phyloP scores from a whole-genome alignment of 805 yeast genomes.

The Ogataea parapolymorpha region DNA sequence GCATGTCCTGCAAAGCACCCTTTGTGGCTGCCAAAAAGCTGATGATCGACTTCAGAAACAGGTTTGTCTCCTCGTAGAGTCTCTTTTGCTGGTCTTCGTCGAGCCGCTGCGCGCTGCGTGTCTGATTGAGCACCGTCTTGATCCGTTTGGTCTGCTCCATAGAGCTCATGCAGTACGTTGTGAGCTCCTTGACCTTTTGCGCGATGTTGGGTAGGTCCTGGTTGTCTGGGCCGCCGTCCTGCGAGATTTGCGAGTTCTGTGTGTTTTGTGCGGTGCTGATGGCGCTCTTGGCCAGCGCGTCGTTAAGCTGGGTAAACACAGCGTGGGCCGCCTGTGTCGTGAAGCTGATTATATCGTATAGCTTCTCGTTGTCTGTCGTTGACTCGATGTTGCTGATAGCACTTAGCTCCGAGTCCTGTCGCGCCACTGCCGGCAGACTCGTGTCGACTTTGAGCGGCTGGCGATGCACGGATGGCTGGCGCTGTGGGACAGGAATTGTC shows the following conservation, averaged over 20 bases:
- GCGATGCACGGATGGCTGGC: conserved; percentile 19
- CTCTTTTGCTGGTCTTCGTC: conserved; percentile 52
- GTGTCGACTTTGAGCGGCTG: conserved; percentile 29
- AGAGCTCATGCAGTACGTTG: conserved; percentile 71
- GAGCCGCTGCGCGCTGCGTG: conserved; percentile 32
- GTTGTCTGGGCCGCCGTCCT: conserved; percentile 25
- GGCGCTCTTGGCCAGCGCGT: conserved; percentile 65
- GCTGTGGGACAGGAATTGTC: conserved; percentile 12
- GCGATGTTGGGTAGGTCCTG: conserved; percentile 39
- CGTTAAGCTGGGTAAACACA: conserved; percentile 72
- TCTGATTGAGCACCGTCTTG: conserved; percentile 48
- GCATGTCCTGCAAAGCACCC: conserved; percentile 74
- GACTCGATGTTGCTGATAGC: conserved; percentile 13
- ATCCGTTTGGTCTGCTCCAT: conserved; percentile 77
- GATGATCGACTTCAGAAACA: conserved; percentile 78
- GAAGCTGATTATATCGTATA: conserved; percentile 28
- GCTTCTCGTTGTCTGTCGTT: conserved; percentile 28
- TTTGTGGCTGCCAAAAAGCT: conserved; percentile 82
- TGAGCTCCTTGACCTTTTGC: conserved; percentile 68
- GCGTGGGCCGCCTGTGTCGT: conserved; percentile 55
- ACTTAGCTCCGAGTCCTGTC: conserved; percentile 32
- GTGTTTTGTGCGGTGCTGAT: conserved; percentile 45
- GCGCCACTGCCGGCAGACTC: conserved; percentile 8
- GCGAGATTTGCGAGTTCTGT: conserved; percentile 31
- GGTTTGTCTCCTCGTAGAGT: conserved; percentile 84